Conservation (phyloP, 2,329 filamentous ascomycete species). For the Fusarium algeriense region DNA sequence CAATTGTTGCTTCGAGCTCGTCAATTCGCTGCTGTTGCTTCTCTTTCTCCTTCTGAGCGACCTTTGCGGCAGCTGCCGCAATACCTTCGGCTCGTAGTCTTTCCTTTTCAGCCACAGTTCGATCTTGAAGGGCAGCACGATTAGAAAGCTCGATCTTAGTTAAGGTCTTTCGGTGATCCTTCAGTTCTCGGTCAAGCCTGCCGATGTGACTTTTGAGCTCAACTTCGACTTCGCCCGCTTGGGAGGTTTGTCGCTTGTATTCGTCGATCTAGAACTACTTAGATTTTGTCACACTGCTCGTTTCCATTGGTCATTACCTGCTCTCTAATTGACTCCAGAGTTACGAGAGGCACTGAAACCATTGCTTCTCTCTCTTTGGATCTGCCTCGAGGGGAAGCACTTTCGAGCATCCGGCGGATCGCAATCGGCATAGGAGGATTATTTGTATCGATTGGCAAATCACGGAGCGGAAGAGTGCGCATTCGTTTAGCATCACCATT, state of each 20-base stretch:
- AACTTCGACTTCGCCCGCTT: conserved; percentile 48
- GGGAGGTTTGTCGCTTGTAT: conserved; percentile 43
- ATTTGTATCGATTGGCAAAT: conserved; percentile 39
- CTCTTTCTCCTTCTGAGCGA: conserved; percentile 52
- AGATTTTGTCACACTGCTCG: conserved; percentile 13
- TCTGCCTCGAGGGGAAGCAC: conserved; percentile 25
- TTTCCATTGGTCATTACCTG: conserved; percentile 48
- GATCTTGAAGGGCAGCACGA: conserved; percentile 64
- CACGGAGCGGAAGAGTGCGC: conserved; percentile 43
- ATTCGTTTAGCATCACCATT: conserved; percentile 50
- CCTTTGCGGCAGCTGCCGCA: conserved; percentile 46
- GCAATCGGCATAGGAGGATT: conserved; percentile 51
- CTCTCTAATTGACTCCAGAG: conserved; percentile 56
- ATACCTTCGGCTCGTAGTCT: conserved; percentile 55
- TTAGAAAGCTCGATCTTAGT: conserved; percentile 60
- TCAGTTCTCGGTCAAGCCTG: conserved; percentile 59
- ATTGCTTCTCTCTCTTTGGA: conserved; percentile 36
- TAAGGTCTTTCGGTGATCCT: conserved; percentile 60
- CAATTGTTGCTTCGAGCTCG: conserved; percentile 53
- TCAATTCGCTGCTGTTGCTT: conserved; percentile 53
- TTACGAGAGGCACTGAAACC: conserved; percentile 48
- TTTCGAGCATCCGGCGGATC: conserved; percentile 49
- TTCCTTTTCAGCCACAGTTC: conserved; percentile 61
- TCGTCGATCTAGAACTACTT: conserved; percentile 48
- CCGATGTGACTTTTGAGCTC: conserved; percentile 58